Conservation (phyloP, 78 protist species). For the Dictyostelium citrinum region DNA sequence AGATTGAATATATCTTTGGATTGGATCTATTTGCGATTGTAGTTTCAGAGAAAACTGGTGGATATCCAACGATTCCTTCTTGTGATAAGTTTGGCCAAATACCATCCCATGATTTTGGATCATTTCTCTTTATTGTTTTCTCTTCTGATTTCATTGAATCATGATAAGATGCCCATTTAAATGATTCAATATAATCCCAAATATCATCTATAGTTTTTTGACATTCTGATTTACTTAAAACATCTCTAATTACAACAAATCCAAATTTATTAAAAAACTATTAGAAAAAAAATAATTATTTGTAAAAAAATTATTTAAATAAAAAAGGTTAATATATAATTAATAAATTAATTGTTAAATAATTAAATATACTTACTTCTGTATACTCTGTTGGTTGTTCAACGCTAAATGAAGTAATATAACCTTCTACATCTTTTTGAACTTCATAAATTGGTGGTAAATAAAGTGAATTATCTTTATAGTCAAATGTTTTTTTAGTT, state of each 20-base stretch:
- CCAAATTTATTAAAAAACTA: conserved; percentile 72
- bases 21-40: conserved; percentile 29
- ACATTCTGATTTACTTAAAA: conserved; percentile 29
- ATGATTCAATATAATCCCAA: conserved; percentile 40
- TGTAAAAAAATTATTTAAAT: not conserved
- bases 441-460: conserved; percentile 34
- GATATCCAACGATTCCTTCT: conserved; percentile 27
- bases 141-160: not conserved
- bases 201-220: conserved; percentile 72
- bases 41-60: conserved; percentile 18
- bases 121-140: not conserved
- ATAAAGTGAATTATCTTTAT: not conserved
- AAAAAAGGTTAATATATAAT: not conserved
- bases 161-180: not conserved
- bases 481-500: not conserved
- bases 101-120: conserved; percentile 59
- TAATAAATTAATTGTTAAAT: not conserved
- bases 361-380: not conserved
- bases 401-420: conserved; percentile 14
- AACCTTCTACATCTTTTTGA: conserved; percentile 19
- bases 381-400: conserved; percentile 35
- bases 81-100: conserved; percentile 7
- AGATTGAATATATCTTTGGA: conserved; percentile 25
- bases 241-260: conserved; percentile 74
- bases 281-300: conserved; percentile 37